phyloP scores from a whole-genome alignment of 768 basidiomycete species.

The Chiua virens region DNA sequence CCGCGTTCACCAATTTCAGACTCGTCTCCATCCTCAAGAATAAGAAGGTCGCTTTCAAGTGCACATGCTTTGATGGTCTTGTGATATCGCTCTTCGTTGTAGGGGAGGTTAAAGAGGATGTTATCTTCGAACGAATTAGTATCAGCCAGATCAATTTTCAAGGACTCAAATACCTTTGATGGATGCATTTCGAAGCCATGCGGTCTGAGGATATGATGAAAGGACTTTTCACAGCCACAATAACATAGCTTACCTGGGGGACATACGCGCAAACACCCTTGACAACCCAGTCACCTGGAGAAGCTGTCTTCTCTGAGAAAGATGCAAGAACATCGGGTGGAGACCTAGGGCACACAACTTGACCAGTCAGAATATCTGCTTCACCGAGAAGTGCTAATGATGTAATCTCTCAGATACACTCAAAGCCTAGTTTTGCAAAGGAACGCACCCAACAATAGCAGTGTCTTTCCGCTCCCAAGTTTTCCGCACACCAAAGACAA shows the following conservation, averaged over 20 bases:
- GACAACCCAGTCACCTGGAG: constrained; percentile 72
- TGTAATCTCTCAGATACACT: constrained; percentile 8
- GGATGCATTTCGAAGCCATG: constrained; percentile 76
- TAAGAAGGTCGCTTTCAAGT: constrained; percentile 70
- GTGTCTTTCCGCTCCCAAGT: constrained; percentile 85
- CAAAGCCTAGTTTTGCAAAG: background rate
- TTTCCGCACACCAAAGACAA: constrained; percentile 87
- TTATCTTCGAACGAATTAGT: constrained; percentile 44
- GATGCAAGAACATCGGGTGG: constrained; percentile 75
- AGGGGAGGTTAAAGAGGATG: constrained; percentile 80
- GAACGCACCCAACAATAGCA: constrained; percentile 63
- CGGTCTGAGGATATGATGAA: constrained; percentile 34
- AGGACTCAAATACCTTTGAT: constrained; percentile 23
- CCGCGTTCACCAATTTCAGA: constrained; percentile 88
- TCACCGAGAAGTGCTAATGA: constrained; percentile 67
- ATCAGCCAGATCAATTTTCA: constrained; percentile 38
- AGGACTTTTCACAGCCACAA: constrained; percentile 2
- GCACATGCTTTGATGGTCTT: constrained; percentile 78
- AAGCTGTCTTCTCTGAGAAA: constrained; percentile 43
- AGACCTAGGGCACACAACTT: constrained; percentile 80
- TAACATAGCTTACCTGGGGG: constrained; percentile 53
- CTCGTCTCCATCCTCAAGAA: constrained; percentile 85
- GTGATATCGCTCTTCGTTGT: constrained; percentile 69
- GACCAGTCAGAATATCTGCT: constrained; percentile 62
- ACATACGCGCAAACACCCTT: constrained; percentile 83